Conservation (phyloP, 2,329 filamentous ascomycete genomes). For the Ophiostoma montium region DNA sequence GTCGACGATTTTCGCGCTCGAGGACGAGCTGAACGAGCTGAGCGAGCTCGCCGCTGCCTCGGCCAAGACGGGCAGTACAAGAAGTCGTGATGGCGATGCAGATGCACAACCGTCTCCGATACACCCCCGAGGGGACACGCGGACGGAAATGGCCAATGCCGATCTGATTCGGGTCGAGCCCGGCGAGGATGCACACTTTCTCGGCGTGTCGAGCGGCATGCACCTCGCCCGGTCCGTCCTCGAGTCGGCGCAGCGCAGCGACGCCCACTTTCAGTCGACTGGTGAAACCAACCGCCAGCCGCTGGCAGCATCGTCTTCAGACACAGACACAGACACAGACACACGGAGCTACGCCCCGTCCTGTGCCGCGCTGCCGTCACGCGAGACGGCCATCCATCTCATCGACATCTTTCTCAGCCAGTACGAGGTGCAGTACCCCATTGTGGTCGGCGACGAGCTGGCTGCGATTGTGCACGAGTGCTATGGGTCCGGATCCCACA, state of each 20-base stretch:
- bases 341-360: not conserved
- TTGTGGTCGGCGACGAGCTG: constrained; percentile 13
- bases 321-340: not conserved
- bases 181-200: constrained; percentile 10
- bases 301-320: not conserved
- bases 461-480: not conserved
- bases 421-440: constrained; percentile 16
- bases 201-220: constrained; percentile 11
- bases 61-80: too few relatives aligned
- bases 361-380: constrained; percentile 6
- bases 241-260: constrained; percentile 7
- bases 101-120: too few relatives aligned
- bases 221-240: constrained; percentile 10
- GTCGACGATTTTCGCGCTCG: not conserved
- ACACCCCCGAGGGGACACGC: not conserved
- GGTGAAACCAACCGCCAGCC: not conserved
- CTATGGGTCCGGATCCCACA: not conserved
- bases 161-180: constrained; percentile 8
- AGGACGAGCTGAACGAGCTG: not conserved
- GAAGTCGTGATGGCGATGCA: too few relatives aligned
- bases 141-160: not conserved
- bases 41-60: too few relatives aligned
- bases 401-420: constrained; percentile 15
- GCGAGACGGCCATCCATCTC: constrained; percentile 12
- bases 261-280: constrained; percentile 2